Evolutionary conservation across 2,329 filamentous ascomycete species (phyloP).

Genomic region (Epichloe baconii): DNA sequence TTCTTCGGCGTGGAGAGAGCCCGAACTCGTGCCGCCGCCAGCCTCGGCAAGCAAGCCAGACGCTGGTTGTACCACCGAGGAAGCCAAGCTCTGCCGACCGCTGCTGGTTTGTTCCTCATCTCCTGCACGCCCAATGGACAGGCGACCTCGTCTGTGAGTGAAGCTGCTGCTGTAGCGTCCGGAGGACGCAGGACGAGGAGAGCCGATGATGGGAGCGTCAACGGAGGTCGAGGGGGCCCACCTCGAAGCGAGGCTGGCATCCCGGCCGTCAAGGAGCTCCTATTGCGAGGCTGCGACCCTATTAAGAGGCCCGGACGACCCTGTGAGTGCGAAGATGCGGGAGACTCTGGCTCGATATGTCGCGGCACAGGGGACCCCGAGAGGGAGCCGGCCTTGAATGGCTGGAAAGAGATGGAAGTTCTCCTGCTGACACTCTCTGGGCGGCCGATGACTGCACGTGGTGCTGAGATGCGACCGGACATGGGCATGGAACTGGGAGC

Average conservation of each 20-base stretch:
- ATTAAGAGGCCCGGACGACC: conserved; percentile 33
- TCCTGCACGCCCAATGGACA: conserved; percentile 54
- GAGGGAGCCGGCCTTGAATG: conserved; percentile 93
- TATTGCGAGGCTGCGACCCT: conserved; percentile 42
- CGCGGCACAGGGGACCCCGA: conserved; percentile 65
- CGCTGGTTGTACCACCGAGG: conserved; percentile 57
- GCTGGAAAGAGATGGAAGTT: conserved; percentile 80
- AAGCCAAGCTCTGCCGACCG: conserved; percentile 62
- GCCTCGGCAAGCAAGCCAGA: conserved; percentile 67
- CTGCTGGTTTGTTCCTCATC: conserved; percentile 71
- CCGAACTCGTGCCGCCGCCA: conserved; percentile 51
- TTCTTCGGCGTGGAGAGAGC: conserved; percentile 63
- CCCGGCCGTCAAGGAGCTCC: conserved; percentile 59
- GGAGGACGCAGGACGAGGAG: conserved; percentile 66
- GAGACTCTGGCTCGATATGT: conserved; percentile 34
- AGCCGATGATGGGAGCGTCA: conserved; percentile 56
- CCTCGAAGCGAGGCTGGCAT: conserved; percentile 63
- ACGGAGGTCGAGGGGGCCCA: conserved; percentile 47
- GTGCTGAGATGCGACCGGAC: conserved; percentile 17
- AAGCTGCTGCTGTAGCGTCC: conserved; percentile 91
- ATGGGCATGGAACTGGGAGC: conserved; percentile 41
- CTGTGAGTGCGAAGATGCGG: conserved; percentile 42
- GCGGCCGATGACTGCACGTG: conserved; percentile 24
- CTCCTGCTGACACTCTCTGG: conserved; percentile 50
- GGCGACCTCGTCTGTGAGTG: conserved; percentile 65